A percentile compares a stretch with the other conserved stretches of the same genome.
phyloP scores from a whole-genome alignment of 768 basidiomycete species.

The Tubosaeta sp. region DNA sequence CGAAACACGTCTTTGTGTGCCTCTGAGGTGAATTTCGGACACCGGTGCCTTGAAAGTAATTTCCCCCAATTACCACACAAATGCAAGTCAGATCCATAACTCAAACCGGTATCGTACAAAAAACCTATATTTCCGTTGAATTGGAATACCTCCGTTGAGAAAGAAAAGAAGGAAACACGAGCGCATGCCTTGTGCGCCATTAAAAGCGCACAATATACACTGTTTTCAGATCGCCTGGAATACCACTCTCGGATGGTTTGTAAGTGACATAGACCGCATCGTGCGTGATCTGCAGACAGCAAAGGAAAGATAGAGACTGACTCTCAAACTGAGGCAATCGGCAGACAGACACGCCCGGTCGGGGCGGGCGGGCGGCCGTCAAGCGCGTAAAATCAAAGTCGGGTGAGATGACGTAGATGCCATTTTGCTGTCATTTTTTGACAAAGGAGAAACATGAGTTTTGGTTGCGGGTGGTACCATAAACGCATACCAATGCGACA shows the following conservation, averaged over 20 bases:
- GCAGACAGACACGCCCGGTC: conserved; percentile 26
- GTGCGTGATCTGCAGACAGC: conserved; percentile 55
- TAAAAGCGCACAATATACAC: not conserved
- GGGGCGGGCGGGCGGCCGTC: conserved; percentile 29
- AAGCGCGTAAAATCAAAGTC: conserved; percentile 20
- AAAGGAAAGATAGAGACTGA: conserved; percentile 24
- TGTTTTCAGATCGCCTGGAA: not conserved
- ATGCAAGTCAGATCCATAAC: too few relatives aligned
- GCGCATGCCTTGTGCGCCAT: not conserved
- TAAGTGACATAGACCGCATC: conserved; percentile 49
- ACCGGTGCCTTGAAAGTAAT: too few relatives aligned
- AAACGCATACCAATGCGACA: conserved; percentile 41
- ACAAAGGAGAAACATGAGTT: not conserved
- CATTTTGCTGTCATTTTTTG: conserved; percentile 10
- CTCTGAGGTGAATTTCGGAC: too few relatives aligned
- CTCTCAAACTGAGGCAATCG: conserved; percentile 12
- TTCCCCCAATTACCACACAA: too few relatives aligned
- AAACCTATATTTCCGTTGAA: too few relatives aligned
- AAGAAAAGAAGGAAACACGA: not conserved
- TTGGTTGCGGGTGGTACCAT: not conserved
- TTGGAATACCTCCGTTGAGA: not conserved
- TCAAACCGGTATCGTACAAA: too few relatives aligned
- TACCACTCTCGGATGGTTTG: not conserved
- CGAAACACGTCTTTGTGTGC: too few relatives aligned
- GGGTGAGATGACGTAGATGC: conserved; percentile 23